Conservation (phyloP, 148 eudicot genomes). For the Drosera capensis region DNA sequence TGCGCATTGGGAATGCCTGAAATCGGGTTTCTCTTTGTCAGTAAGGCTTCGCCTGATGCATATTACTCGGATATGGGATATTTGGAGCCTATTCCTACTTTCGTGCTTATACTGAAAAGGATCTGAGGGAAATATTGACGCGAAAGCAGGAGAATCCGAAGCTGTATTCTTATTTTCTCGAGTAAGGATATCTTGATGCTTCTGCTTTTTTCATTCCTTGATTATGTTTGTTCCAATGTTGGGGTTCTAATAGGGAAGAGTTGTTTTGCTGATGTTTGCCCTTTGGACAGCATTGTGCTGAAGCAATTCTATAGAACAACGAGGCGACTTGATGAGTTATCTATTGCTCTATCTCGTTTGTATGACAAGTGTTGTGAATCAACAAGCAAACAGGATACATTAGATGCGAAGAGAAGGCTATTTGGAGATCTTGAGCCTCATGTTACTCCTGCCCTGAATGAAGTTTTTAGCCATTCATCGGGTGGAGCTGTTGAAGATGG, state of each 20-base stretch:
- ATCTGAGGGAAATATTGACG: constrained; percentile 59
- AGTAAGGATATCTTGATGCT: constrained; percentile 36
- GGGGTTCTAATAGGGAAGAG: neutral
- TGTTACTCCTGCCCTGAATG: constrained; percentile 43
- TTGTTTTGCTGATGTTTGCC: constrained; percentile 3
- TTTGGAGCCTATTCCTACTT: constrained; percentile 67
- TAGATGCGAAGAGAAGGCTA: constrained; percentile 56
- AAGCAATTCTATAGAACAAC: constrained; percentile 70
- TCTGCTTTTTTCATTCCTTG: neutral
- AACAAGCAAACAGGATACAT: constrained; percentile 28
- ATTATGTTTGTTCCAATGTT: neutral
- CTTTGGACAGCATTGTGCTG: constrained; percentile 42
- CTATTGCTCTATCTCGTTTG: constrained; percentile 38
- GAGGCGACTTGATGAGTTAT: constrained; percentile 56
- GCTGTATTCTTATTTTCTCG: constrained; percentile 68
- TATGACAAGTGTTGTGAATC: constrained; percentile 64
- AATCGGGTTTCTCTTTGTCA: constrained; percentile 65
- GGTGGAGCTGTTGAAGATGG: constrained; percentile 17
- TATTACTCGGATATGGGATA: constrained; percentile 67
- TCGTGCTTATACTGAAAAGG: constrained; percentile 70
- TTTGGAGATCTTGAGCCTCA: constrained; percentile 54
- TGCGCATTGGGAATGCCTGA: constrained; percentile 55
- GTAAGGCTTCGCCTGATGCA: constrained; percentile 66
- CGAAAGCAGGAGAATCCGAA: constrained; percentile 41
- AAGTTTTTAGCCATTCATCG: constrained; percentile 33